Evolutionary conservation across 1,284 basidiomycete species (phyloP).

Genomic region (Entoloma clypeatum): DNA sequence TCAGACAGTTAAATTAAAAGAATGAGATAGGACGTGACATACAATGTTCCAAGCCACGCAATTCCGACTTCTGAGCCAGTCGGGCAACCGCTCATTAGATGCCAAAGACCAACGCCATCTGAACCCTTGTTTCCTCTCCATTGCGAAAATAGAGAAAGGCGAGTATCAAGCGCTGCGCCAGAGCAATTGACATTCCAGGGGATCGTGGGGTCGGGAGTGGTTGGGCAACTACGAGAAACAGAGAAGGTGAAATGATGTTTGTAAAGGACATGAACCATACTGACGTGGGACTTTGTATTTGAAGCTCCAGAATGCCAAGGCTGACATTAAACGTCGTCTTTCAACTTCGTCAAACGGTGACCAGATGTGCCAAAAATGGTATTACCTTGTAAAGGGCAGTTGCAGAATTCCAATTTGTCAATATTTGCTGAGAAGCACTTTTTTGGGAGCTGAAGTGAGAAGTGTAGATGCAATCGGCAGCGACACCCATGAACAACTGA

Average conservation of each 20-base stretch:
- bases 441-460: constrained; percentile 54
- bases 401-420: constrained; percentile 77
- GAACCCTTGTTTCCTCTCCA: constrained; percentile 77
- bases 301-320: constrained; percentile 78
- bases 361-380: constrained; percentile 1
- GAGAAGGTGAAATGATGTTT: constrained; percentile 3
- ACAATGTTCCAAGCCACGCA: constrained; percentile 84
- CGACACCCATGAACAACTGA: constrained; percentile 78
- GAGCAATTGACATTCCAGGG: constrained; percentile 63
- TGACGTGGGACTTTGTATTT: constrained; percentile 56
- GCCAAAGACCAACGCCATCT: constrained; percentile 82
- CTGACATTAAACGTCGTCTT: constrained; percentile 79
- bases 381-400: constrained; percentile 72
- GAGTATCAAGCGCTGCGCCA: constrained; percentile 40
- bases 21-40: constrained; percentile 19
- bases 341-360: constrained; percentile 5
- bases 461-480: constrained; percentile 84
- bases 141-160: constrained; percentile 77
- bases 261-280: constrained; percentile 14
- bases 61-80: constrained; percentile 86
- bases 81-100: constrained; percentile 85
- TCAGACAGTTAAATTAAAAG: constrained; percentile 6
- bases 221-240: constrained; percentile 56
- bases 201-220: constrained; percentile 38
- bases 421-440: constrained; percentile 70